Evolutionary conservation across 495 filamentous ascomycete species (phyloP).

Genomic region (Parathielavia appendiculata): DNA sequence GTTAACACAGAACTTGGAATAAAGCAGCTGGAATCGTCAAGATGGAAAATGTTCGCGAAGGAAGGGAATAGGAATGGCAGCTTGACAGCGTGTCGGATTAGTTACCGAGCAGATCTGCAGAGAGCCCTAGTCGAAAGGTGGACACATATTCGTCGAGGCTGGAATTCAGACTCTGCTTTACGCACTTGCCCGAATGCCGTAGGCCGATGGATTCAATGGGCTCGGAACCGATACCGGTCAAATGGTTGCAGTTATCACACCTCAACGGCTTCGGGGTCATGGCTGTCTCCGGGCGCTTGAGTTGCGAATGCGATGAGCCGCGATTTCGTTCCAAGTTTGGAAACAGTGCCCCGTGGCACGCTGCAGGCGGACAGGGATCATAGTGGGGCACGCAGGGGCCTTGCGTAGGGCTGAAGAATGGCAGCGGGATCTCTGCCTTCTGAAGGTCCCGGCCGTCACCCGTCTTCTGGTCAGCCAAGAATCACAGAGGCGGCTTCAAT

Average conservation of each 20-base stretch:
- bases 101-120: no score
- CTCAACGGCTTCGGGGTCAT: no score
- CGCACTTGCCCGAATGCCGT: no score
- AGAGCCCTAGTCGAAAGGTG: no score
- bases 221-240: no score
- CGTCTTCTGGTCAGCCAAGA: background rate
- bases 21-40: background rate
- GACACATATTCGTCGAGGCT: no score
- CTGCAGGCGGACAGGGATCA: background rate
- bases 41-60: no score
- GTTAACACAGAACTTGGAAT: background rate
- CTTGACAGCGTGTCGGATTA: no score
- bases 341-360: background rate
- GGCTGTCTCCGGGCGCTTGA: background rate
- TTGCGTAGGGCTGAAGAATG: constrained; percentile 14
- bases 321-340: background rate
- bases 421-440: background rate
- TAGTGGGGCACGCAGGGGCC: background rate
- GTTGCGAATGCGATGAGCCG: background rate
- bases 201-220: no score
- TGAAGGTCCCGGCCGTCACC: background rate
- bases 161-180: no score
- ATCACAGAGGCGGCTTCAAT: background rate
- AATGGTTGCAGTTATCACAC: background rate
- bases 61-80: no score